phyloP scores from a whole-genome alignment of 2,329 filamentous ascomycete species.

The Ceratocystis colombiana region DNA sequence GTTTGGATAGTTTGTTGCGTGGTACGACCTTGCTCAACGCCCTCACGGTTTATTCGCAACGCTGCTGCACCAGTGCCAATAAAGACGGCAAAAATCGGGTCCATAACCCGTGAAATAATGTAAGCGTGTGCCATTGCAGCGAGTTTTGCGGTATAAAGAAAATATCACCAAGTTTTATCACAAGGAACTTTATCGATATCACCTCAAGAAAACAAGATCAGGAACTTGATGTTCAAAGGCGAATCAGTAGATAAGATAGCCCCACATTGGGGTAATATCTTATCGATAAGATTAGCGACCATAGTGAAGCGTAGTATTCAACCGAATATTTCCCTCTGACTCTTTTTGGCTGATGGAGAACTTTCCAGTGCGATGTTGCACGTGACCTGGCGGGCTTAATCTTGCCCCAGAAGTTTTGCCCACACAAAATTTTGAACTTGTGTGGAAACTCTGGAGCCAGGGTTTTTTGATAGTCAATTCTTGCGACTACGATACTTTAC shows the following conservation, averaged over 20 bases:
- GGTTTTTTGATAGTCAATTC: constrained; percentile 30
- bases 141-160: constrained; percentile 33
- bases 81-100: constrained; percentile 49
- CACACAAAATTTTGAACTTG: constrained; percentile 30
- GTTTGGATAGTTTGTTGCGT: constrained; percentile 42
- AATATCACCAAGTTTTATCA: not conserved
- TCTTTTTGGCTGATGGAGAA: constrained; percentile 2
- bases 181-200: not conserved
- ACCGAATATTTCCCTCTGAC: not conserved
- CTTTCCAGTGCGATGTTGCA: constrained; percentile 27
- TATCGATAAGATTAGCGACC: constrained; percentile 4
- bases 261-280: not conserved
- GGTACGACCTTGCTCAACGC: constrained; percentile 47
- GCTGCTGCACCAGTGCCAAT: constrained; percentile 48
- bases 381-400: constrained; percentile 34
- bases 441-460: constrained; percentile 26
- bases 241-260: not conserved
- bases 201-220: constrained; percentile 15
- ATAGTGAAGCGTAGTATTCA: not conserved
- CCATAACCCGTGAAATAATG: constrained; percentile 49
- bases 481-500: constrained; percentile 27
- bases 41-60: constrained; percentile 50
- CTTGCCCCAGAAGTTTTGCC: constrained; percentile 36
- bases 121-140: constrained; percentile 41
- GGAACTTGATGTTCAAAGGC: no score